Conservation (phyloP, 257 asterid species). For the Salvia miltiorrhiza region DNA sequence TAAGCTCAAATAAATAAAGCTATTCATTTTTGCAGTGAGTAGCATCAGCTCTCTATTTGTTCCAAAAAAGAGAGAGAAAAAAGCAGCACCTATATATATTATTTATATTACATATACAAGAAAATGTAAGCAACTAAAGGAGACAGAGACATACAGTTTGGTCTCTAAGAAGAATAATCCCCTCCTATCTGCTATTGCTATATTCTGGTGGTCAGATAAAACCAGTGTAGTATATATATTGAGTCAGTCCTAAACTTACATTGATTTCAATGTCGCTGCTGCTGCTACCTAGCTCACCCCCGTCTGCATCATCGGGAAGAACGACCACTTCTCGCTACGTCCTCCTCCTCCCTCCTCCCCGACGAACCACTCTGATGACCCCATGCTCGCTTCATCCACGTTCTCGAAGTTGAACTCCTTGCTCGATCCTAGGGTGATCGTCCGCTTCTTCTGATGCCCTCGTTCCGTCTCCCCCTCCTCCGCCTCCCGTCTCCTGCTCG, state of each 20-base stretch:
- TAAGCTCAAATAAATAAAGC: too few relatives aligned
- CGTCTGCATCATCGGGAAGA: constrained; percentile 48
- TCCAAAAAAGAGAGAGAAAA: too few relatives aligned
- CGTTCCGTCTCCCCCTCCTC: constrained; percentile 30
- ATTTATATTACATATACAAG: constrained; percentile 30
- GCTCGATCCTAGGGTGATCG: constrained; percentile 73
- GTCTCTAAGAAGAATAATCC: constrained; percentile 19
- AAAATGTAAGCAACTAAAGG: background rate
- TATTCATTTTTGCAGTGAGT: too few relatives aligned
- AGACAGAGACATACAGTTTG: background rate
- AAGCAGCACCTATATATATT: background rate
- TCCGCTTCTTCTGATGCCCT: constrained; percentile 42
- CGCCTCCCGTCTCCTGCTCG: constrained; percentile 28
- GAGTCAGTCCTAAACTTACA: constrained; percentile 23
- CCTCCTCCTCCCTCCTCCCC: constrained; percentile 45
- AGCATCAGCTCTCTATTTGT: too few relatives aligned
- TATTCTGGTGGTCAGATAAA: constrained; percentile 22
- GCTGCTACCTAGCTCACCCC: constrained; percentile 31
- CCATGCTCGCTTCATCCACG: constrained; percentile 41
- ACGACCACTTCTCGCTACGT: constrained; percentile 38
- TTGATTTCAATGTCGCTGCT: constrained; percentile 9
- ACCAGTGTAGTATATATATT: constrained; percentile 23
- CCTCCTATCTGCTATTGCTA: constrained; percentile 15
- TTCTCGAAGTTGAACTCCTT: constrained; percentile 82
- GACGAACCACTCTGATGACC: constrained; percentile 56